phyloP scores from a whole-genome alignment of 139 green algal species.

The Chloropicon primus region DNA sequence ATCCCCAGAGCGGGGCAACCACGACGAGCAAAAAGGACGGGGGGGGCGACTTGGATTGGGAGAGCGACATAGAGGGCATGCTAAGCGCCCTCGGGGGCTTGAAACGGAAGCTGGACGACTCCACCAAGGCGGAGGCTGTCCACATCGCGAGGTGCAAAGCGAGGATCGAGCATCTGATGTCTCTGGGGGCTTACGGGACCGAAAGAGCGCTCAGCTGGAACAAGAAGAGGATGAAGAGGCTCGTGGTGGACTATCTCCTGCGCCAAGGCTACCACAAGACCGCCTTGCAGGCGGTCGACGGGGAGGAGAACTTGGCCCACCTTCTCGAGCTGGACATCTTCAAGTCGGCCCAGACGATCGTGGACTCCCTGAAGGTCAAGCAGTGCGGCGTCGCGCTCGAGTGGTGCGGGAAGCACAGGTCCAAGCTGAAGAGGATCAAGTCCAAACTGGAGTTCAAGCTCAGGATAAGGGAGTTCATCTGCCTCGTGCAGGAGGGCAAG shows the following conservation, averaged over 20 bases:
- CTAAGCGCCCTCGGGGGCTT: background rate
- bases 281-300: background rate
- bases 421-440: conserved; percentile 54
- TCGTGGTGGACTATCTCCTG: background rate
- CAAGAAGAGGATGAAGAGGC: background rate
- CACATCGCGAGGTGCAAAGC: conserved; percentile 43
- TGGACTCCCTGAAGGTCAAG: conserved; percentile 38
- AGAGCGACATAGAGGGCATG: background rate
- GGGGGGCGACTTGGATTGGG: background rate
- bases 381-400: conserved; percentile 53
- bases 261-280: background rate
- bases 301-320: background rate
- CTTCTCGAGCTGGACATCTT: conserved; percentile 74
- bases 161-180: conserved; percentile 41
- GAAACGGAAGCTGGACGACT: conserved; percentile 35
- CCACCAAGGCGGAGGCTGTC: conserved; percentile 29
- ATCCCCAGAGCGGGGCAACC: background rate
- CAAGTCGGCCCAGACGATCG: conserved; percentile 30
- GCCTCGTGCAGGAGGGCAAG: conserved; percentile 57
- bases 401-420: conserved; percentile 61
- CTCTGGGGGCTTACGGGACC: conserved; percentile 12
- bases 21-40: background rate
- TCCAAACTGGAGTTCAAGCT: conserved; percentile 81
- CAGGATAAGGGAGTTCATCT: conserved; percentile 74
- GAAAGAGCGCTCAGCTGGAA: background rate